Conservation (phyloP, 805 yeast species). For the Schwanniomyces sp. region DNA sequence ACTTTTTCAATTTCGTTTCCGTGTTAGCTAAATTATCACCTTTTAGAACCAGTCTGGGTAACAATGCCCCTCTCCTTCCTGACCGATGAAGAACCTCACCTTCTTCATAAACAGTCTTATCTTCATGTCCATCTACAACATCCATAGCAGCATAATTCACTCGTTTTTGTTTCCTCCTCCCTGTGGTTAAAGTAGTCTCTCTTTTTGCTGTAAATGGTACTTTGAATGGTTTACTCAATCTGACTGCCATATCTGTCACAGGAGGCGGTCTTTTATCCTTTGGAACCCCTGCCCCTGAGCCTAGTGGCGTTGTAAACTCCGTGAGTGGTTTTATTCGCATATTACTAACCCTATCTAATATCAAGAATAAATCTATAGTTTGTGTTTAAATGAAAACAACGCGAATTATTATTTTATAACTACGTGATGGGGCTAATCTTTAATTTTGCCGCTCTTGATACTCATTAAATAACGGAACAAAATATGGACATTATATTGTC, state of each 20-base stretch:
- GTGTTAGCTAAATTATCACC: slow-evolving; percentile 30
- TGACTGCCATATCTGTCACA: slow-evolving; percentile 49
- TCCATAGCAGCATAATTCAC: slow-evolving; percentile 32
- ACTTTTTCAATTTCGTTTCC: slow-evolving; percentile 37
- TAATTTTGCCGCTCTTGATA: neutral
- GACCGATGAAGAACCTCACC: slow-evolving; percentile 23
- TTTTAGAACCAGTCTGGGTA: slow-evolving; percentile 51
- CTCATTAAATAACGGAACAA: neutral
- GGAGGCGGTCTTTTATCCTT: slow-evolving; percentile 54
- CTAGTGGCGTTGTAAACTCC: slow-evolving; percentile 48
- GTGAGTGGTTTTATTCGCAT: slow-evolving; percentile 35
- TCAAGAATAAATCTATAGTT: neutral
- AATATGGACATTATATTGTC: slow-evolving; percentile 44
- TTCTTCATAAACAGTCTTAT: slow-evolving; percentile 31
- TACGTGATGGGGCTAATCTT: neutral
- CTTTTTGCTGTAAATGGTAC: slow-evolving; percentile 51
- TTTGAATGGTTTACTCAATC: slow-evolving; percentile 66
- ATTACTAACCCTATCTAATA: neutral
- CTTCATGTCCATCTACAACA: slow-evolving; percentile 16
- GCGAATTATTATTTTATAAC: neutral
- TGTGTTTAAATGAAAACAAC: slow-evolving; percentile 4
- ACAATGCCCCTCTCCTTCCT: slow-evolving; percentile 55
- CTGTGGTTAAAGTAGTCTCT: slow-evolving; percentile 5
- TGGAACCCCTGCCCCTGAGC: slow-evolving; percentile 71
- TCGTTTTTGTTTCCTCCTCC: slow-evolving; percentile 22